These are phyloP conservation scores for Quercus gilva DNA, from an alignment of 306 rosid genomes.

Conservation along the genomic window DNA sequence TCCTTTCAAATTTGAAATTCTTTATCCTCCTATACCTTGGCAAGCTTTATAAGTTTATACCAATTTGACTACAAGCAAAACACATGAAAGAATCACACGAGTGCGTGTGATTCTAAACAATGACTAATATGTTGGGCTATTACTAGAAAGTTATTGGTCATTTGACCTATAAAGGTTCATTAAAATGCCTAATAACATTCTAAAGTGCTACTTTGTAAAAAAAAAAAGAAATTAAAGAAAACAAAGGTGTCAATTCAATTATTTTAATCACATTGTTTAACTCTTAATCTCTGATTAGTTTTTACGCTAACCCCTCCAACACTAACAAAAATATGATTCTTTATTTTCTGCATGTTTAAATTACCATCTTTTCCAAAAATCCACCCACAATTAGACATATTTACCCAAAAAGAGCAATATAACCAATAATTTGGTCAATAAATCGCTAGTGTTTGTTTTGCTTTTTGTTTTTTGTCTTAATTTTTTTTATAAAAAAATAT, in stretches of 20 bases:
- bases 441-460: neutral
- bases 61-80: neutral
- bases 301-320: neutral
- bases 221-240: neutral
- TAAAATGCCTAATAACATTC: neutral
- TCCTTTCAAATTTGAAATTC: neutral
- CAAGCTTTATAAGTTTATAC: neutral
- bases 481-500: too few relatives aligned
- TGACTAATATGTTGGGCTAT: neutral
- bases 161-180: neutral
- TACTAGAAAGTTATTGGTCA: neutral
- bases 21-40: neutral
- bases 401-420: neutral
- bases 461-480: too few relatives aligned
- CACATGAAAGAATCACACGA: neutral
- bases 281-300: neutral
- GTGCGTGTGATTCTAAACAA: neutral
- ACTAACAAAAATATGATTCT: neutral
- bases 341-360: neutral
- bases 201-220: neutral
- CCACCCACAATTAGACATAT: neutral
- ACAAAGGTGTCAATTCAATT: neutral
- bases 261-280: neutral
- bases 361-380: too few relatives aligned
- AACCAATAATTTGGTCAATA: neutral